phyloP scores from a whole-genome alignment of 495 filamentous ascomycete genomes.

The Penicillium odoratum region DNA sequence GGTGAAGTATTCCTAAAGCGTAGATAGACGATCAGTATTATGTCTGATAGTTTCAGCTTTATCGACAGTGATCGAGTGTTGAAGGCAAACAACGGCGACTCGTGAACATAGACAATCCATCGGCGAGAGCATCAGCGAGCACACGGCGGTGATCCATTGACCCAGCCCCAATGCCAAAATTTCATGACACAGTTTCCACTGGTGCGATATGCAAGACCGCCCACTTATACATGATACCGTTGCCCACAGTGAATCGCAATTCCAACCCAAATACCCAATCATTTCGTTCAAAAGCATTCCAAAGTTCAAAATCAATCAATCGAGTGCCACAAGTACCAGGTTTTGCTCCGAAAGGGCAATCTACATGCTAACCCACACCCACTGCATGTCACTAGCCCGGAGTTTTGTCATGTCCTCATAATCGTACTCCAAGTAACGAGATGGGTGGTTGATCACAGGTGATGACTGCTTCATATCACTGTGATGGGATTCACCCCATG shows the following conservation, averaged over 20 bases:
- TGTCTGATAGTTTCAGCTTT: slow-evolving; percentile 25
- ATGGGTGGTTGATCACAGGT: slow-evolving; percentile 1
- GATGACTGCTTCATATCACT: slow-evolving; percentile 13
- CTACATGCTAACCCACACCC: slow-evolving; percentile 9
- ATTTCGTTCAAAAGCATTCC: not conserved
- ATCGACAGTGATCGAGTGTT: slow-evolving; percentile 23
- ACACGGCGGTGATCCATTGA: slow-evolving; percentile 53
- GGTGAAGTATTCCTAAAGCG: slow-evolving; percentile 89
- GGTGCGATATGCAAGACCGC: not conserved
- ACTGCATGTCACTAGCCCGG: slow-evolving; percentile 14
- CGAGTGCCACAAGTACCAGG: slow-evolving; percentile 9
- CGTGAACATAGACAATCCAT: slow-evolving; percentile 30
- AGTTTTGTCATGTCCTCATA: slow-evolving; percentile 13
- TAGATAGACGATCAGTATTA: slow-evolving; percentile 43
- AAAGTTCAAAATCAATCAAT: slow-evolving; percentile 11
- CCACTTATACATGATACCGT: not conserved
- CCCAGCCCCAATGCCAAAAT: slow-evolving; percentile 1
- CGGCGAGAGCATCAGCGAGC: slow-evolving; percentile 66
- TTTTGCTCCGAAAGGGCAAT: slow-evolving; percentile 3
- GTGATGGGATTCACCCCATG: slow-evolving; percentile 27
- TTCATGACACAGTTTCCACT: not conserved
- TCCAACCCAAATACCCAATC: not conserved
- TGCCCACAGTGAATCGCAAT: not conserved
- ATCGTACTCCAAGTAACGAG: slow-evolving; percentile 8
- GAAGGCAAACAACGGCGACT: slow-evolving; percentile 28